Conservation (phyloP, 148 eudicot genomes). For the Suaeda aralocaspica region DNA sequence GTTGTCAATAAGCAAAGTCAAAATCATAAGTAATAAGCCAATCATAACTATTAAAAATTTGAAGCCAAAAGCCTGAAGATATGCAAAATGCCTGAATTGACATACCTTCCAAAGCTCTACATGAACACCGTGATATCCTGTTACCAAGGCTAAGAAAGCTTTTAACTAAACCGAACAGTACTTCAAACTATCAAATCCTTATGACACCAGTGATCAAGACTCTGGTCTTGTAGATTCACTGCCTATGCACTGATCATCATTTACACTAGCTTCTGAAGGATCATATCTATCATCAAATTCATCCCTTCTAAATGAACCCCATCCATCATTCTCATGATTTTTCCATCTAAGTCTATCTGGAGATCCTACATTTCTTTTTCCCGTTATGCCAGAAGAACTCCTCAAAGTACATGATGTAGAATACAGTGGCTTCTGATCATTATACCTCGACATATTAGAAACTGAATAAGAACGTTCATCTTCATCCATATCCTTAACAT, state of each 20-base stretch:
- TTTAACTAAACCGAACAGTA: neutral
- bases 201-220: constrained; percentile 3
- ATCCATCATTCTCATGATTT: constrained; percentile 28
- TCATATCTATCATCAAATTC: constrained; percentile 80
- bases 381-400: constrained; percentile 30
- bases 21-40: constrained; percentile 26
- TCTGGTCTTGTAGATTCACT: constrained; percentile 21
- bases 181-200: constrained; percentile 14
- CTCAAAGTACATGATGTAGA: constrained; percentile 18
- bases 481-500: constrained; percentile 23
- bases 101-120: constrained; percentile 20
- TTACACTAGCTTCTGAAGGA: constrained; percentile 54
- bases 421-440: constrained; percentile 9
- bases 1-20: constrained; percentile 31
- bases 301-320: constrained; percentile 28
- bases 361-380: constrained; percentile 27
- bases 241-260: constrained; percentile 33
- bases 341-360: constrained; percentile 35
- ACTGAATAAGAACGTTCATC: constrained; percentile 22
- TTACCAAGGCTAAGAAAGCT: constrained; percentile 15
- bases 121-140: constrained; percentile 15
- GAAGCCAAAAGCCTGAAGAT: constrained; percentile 8
- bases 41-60: constrained; percentile 14
- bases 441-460: constrained; percentile 16
- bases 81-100: constrained; percentile 4